Conservation (phyloP, 2,329 filamentous ascomycete species). For the Chaetomium globosum region DNA sequence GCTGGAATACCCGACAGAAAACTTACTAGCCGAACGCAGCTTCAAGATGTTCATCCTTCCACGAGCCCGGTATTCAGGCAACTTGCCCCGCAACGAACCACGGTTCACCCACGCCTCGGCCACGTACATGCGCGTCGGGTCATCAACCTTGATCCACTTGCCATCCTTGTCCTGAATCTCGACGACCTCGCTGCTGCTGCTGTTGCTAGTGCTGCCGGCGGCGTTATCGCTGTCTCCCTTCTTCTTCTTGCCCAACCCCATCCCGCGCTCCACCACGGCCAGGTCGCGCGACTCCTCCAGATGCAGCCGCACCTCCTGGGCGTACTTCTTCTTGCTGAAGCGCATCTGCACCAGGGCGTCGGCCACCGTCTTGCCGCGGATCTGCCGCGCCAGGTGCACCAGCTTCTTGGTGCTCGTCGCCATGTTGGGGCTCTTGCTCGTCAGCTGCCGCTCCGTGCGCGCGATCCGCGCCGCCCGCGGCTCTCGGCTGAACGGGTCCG, state of each 20-base stretch:
- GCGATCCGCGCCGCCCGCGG: conserved; percentile 67
- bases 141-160: conserved; percentile 67
- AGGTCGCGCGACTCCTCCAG: conserved; percentile 79
- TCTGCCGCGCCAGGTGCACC: conserved; percentile 80
- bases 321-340: conserved; percentile 92
- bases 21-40: conserved; percentile 75
- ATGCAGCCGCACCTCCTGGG: conserved; percentile 75
- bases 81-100: conserved; percentile 61
- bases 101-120: conserved; percentile 91
- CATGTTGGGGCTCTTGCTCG: conserved; percentile 66
- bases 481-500: conserved; percentile 58
- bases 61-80: conserved; percentile 73
- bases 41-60: conserved; percentile 69
- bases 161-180: conserved; percentile 76
- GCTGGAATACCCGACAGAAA: neutral
- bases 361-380: conserved; percentile 88
- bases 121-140: conserved; percentile 84
- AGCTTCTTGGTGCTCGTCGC: conserved; percentile 93
- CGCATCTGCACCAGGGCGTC: conserved; percentile 94
- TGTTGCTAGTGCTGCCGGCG: conserved; percentile 31
- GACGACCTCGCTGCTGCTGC: conserved; percentile 41
- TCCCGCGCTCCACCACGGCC: conserved; percentile 77
- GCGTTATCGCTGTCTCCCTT: conserved; percentile 29
- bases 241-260: conserved; percentile 66
- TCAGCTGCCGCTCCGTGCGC: conserved; percentile 60